Evolutionary conservation across 2,329 filamentous ascomycete genomes (phyloP), one percentile per base, ranked within the genome.

Genomic region (Botrytis pseudocinerea): DNA sequence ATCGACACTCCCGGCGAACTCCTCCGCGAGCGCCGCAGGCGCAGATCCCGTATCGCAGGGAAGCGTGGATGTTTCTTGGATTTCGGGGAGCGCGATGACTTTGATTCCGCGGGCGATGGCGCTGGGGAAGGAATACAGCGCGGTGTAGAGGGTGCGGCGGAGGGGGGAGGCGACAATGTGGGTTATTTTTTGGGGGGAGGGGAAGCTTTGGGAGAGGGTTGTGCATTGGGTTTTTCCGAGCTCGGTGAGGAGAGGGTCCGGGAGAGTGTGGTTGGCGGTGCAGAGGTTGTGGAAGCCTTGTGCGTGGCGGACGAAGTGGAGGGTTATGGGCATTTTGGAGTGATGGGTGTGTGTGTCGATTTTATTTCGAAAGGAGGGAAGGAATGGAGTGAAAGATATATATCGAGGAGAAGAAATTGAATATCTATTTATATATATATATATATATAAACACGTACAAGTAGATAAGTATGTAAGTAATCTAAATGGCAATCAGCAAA

Each of bases 261-360:
- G 90, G 59, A 97, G 84, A 74, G 83, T 80, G 80, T 95, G 91
- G 83, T 95, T 93, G 75, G 87, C 91, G 40, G 84, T 79, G 76
- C 79, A 85, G 79, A 96, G 87, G 82, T 97, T 97, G 87, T 97
- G 95, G 80, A 88, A 89, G 82, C 93, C 94, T 83, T 93, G 86
- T 20, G 91, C 92, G 82, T 94, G 92, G 82, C 92, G 91, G 78
- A 94, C 88, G 76, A 92, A 85, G 82, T 92, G 89, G 76, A 93
- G 84, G 61, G 85, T 88, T 61, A 76, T 75, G 73, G 70, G 32
- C 70, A 71, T 71, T 20, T 38, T 69, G 18, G 20, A 16, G 16
- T 32, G 32, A 9, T 22, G 25, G 22, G 4, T 35, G 35, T 4
- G 35, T 35, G 35, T 40, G 22, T 62, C 25, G 12, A 40, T 16